These are phyloP conservation scores for Lasiosphaeriaceae sp. DNA, from an alignment of 495 filamentous ascomycete species.

Conservation along the genomic window DNA sequence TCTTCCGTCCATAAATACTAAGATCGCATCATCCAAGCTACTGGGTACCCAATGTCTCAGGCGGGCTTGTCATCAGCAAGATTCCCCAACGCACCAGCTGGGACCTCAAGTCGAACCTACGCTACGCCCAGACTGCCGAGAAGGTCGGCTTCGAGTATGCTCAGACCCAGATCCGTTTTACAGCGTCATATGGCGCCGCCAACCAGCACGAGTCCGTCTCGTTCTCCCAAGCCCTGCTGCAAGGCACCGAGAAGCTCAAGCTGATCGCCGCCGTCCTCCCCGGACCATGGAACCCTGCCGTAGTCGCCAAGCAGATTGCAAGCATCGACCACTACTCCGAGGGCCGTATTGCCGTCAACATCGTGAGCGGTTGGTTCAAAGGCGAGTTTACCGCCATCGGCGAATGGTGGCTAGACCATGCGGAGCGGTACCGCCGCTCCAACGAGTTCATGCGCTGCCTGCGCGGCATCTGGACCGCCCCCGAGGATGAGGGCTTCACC, in stretches of 20 bases:
- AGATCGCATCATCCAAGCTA: constrained; percentile 21
- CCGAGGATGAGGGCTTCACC: constrained; percentile 36
- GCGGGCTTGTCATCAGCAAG: constrained; percentile 45
- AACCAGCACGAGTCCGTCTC: constrained; percentile 49
- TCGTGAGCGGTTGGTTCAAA: constrained; percentile 51
- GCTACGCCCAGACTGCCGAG: constrained; percentile 44
- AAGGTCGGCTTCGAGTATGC: constrained; percentile 44
- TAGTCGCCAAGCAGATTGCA: constrained; percentile 48
- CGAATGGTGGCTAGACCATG: constrained; percentile 51
- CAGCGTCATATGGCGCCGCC: constrained; percentile 46
- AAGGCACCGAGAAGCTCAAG: constrained; percentile 38
- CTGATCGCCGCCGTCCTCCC: constrained; percentile 48
- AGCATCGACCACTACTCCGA: constrained; percentile 46
- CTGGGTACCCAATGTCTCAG: constrained; percentile 50
- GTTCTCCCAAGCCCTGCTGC: constrained; percentile 45
- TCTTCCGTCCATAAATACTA: not conserved
- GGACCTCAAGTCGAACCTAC: constrained; percentile 41
- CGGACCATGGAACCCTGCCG: constrained; percentile 47
- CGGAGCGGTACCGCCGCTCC: constrained; percentile 44
- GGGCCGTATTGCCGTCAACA: constrained; percentile 45
- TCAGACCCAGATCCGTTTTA: constrained; percentile 47
- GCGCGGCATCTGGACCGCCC: constrained; percentile 44
- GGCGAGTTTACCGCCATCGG: constrained; percentile 46
- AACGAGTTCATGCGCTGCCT: constrained; percentile 46
- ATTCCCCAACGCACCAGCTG: constrained; percentile 45